These are phyloP conservation scores for Tolypocladium endophyticum DNA, from an alignment of 2,329 filamentous ascomycete species.

Conservation along the genomic window DNA sequence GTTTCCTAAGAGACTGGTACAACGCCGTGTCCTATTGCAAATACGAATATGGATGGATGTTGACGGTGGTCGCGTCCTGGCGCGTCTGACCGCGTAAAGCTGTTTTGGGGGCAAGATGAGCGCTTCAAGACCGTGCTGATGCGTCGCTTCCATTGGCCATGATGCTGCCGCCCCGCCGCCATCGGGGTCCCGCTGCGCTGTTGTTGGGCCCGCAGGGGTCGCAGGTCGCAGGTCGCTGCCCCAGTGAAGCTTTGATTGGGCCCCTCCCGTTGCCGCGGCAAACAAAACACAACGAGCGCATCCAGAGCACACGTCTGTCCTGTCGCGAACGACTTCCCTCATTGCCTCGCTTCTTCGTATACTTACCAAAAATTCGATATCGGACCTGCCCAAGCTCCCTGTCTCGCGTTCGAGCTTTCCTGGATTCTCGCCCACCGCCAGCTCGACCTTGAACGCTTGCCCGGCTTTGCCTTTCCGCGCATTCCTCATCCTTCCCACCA, in stretches of 20 bases:
- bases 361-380: background rate
- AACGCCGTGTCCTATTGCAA: background rate
- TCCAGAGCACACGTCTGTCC: background rate
- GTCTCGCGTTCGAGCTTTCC: background rate
- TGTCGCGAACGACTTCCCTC: background rate
- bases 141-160: background rate
- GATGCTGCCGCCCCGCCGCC: background rate
- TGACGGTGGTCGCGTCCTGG: background rate
- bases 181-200: background rate
- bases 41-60: background rate
- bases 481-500: background rate
- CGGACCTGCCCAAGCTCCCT: background rate
- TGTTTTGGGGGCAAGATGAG: constrained; percentile 5
- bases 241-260: background rate
- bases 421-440: background rate
- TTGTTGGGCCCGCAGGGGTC: background rate
- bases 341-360: background rate
- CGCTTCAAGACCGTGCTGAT: background rate
- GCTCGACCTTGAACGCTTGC: background rate
- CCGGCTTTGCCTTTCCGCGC: background rate
- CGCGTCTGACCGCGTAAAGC: constrained; percentile 27
- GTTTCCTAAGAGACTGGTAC: background rate
- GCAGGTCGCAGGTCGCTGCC: background rate
- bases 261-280: constrained; percentile 13
- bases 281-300: constrained; percentile 3